These are phyloP conservation scores for Aspergillus baeticus DNA, from an alignment of 495 filamentous ascomycete genomes.

Conservation along the genomic window DNA sequence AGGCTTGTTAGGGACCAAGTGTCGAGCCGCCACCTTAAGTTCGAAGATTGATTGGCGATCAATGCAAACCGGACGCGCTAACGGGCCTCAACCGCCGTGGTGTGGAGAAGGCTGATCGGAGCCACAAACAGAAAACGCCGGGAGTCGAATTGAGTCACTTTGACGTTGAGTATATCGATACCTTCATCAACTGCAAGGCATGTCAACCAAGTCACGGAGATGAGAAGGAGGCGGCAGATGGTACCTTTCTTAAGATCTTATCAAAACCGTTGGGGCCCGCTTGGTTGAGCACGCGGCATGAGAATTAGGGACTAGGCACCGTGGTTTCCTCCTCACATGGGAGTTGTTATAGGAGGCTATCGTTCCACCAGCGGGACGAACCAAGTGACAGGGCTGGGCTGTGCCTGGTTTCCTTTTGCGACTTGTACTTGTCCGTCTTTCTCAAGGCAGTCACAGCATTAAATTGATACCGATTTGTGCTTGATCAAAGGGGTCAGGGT, in stretches of 20 bases:
- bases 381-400: constrained; percentile 2
- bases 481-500: neutral
- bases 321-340: constrained; percentile 12
- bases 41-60: constrained; percentile 10
- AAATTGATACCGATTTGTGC: neutral
- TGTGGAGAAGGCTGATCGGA: constrained; percentile 10
- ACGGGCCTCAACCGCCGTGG: constrained; percentile 3
- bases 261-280: constrained; percentile 5
- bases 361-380: constrained; percentile 8
- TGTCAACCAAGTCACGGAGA: neutral
- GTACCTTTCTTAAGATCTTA: constrained; percentile 9
- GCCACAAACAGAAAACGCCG: neutral
- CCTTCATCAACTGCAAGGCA: neutral
- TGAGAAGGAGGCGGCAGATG: neutral
- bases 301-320: neutral
- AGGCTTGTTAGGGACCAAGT: neutral
- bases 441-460: neutral
- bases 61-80: constrained; percentile 12
- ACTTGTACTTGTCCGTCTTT: neutral
- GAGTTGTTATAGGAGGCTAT: constrained; percentile 10
- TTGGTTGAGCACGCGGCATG: neutral
- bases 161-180: neutral
- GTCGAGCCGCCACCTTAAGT: constrained; percentile 12
- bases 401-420: neutral
- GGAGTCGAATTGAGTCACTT: constrained; percentile 4